phyloP scores from a whole-genome alignment of 2,329 filamentous ascomycete species.

The Fusarium sterilihyphosum region DNA sequence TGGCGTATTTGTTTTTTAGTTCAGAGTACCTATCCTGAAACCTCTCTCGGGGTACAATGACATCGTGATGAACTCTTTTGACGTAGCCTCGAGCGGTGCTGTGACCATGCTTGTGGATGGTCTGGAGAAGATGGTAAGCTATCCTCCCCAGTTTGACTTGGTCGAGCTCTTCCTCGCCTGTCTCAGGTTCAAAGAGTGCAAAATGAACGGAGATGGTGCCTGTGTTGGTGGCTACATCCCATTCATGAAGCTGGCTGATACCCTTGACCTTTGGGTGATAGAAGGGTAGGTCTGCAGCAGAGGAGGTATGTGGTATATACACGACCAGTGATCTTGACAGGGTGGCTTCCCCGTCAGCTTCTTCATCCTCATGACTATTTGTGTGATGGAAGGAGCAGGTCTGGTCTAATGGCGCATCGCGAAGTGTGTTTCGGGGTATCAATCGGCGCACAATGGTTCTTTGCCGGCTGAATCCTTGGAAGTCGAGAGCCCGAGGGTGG shows the following conservation, averaged over 20 bases:
- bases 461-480: slow-evolving; percentile 52
- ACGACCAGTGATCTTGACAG: slow-evolving; percentile 61
- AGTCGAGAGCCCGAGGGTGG: not conserved
- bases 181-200: slow-evolving; percentile 55
- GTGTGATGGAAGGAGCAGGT: slow-evolving; percentile 78
- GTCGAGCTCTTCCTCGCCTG: slow-evolving; percentile 37
- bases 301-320: slow-evolving; percentile 78
- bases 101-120: slow-evolving; percentile 78
- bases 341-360: slow-evolving; percentile 39
- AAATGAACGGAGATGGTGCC: slow-evolving; percentile 71
- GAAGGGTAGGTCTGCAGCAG: slow-evolving; percentile 75
- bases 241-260: slow-evolving; percentile 80
- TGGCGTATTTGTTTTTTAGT: slow-evolving; percentile 83
- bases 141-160: slow-evolving; percentile 69
- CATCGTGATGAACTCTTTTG: slow-evolving; percentile 86
- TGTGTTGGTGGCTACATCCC: slow-evolving; percentile 53
- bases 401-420: slow-evolving; percentile 81
- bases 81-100: slow-evolving; percentile 73
- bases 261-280: slow-evolving; percentile 84
- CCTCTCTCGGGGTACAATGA: slow-evolving; percentile 77
- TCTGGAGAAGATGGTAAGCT: slow-evolving; percentile 73
- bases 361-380: slow-evolving; percentile 3
- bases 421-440: slow-evolving; percentile 81
- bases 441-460: slow-evolving; percentile 79
- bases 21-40: slow-evolving; percentile 85